These are phyloP conservation scores for Lomentospora prolificans DNA, from an alignment of 2,329 filamentous ascomycete species.

Conservation along the genomic window DNA sequence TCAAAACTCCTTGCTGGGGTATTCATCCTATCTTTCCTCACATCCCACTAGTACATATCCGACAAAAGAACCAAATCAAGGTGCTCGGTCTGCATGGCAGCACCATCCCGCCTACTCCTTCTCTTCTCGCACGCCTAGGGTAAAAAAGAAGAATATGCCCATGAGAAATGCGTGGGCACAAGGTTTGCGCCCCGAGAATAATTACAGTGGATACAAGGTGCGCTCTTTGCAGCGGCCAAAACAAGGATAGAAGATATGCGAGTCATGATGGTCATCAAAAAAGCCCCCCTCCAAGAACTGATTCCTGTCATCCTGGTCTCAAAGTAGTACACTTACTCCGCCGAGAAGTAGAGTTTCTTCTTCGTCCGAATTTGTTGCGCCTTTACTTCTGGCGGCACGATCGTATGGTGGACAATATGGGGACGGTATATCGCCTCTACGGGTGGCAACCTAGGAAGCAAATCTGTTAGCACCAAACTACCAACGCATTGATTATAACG, in stretches of 20 bases:
- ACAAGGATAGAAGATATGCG: neutral
- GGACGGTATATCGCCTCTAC: constrained; percentile 85
- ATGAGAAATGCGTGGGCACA: neutral
- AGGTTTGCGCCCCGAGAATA: neutral
- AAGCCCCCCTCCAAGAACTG: neutral
- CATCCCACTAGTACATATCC: neutral
- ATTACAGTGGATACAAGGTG: neutral
- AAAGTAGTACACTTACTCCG: constrained; percentile 34
- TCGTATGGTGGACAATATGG: constrained; percentile 86
- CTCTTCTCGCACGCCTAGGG: neutral
- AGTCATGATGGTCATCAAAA: neutral
- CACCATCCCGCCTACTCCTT: neutral
- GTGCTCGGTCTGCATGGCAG: neutral
- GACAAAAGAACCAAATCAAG: neutral
- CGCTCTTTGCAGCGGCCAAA: neutral
- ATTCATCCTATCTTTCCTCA: neutral
- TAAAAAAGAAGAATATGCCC: neutral
- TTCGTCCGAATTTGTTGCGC: constrained; percentile 56
- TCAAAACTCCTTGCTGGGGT: neutral
- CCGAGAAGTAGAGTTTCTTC: constrained; percentile 63
- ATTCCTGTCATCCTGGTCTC: neutral
- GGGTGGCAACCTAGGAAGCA: constrained; percentile 60
- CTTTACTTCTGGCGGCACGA: constrained; percentile 58
- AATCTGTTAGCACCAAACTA: constrained; percentile 11
- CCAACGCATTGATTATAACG: neutral